Evolutionary conservation across 306 rosid species (phyloP).

Genomic region (Vigna mungo): DNA sequence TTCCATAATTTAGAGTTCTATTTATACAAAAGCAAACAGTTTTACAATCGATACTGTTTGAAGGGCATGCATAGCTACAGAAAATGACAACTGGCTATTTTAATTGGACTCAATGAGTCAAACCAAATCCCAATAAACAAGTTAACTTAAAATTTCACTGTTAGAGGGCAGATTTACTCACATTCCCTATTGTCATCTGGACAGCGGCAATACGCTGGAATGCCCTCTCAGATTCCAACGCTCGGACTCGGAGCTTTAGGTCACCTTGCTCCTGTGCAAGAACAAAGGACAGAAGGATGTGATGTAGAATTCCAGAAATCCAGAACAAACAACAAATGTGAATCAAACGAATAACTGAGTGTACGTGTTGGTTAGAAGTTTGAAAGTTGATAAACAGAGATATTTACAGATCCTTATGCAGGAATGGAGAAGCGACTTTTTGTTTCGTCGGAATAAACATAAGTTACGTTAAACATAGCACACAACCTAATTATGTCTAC

Average conservation of each 20-base stretch:
- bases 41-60: conserved; percentile 18
- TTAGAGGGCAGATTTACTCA: conserved; percentile 60
- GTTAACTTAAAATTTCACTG: conserved; percentile 21
- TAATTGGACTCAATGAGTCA: conserved; percentile 35
- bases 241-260: conserved; percentile 91
- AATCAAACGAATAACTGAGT: conserved; percentile 34
- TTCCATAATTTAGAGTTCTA: conserved; percentile 23
- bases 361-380: neutral
- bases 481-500: conserved; percentile 15
- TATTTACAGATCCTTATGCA: neutral
- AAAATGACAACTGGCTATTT: conserved; percentile 25
- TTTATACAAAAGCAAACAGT: conserved; percentile 4
- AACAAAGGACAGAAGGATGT: conserved; percentile 32
- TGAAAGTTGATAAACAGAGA: neutral
- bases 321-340: conserved; percentile 37
- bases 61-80: conserved; percentile 23
- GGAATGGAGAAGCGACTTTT: neutral
- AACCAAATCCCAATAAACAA: conserved; percentile 27
- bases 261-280: conserved; percentile 96
- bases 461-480: neutral
- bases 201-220: conserved; percentile 94
- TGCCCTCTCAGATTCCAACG: conserved; percentile 98
- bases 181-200: conserved; percentile 92
- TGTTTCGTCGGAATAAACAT: neutral
- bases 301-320: conserved; percentile 28